These are phyloP conservation scores for Ophiosphaerella korrae DNA, from an alignment of 2,329 filamentous ascomycete genomes.

Conservation along the genomic window DNA sequence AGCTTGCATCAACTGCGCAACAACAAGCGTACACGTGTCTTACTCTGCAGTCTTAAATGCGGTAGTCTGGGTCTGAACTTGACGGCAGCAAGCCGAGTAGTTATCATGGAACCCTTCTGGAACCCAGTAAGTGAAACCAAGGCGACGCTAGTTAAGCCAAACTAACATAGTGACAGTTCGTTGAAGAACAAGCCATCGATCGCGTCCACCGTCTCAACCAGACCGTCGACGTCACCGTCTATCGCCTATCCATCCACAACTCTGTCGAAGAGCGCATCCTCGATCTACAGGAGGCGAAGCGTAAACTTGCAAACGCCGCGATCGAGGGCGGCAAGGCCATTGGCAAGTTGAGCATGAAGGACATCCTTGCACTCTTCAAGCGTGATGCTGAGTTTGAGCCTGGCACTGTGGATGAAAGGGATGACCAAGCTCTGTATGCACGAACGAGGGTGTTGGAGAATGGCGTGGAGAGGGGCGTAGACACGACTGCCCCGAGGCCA, in stretches of 20 bases:
- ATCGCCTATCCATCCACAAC: constrained; percentile 84
- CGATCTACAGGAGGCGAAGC: constrained; percentile 92
- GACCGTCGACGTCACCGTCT: constrained; percentile 91
- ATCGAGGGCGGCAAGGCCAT: constrained; percentile 82
- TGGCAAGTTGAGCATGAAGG: constrained; percentile 86
- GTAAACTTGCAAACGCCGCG: constrained; percentile 85
- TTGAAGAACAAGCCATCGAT: constrained; percentile 98
- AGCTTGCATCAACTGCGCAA: constrained; percentile 78
- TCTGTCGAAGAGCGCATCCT: constrained; percentile 94
- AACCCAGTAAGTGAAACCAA: constrained; percentile 72
- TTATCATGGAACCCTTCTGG: constrained; percentile 98
- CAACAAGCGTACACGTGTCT: constrained; percentile 74
- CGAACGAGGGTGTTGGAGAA: constrained; percentile 37
- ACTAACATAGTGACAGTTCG: constrained; percentile 64
- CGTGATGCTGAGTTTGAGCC: constrained; percentile 64
- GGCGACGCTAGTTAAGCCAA: background rate
- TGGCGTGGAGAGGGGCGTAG: constrained; percentile 2
- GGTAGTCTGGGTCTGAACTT: constrained; percentile 92
- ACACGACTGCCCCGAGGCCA: constrained; percentile 27
- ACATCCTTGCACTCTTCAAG: constrained; percentile 89
- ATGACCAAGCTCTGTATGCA: constrained; percentile 42
- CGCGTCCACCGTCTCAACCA: constrained; percentile 98
- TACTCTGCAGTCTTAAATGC: constrained; percentile 93
- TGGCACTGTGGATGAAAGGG: constrained; percentile 48
- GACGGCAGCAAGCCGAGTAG: constrained; percentile 88